Base-by-base conservation (phyloP, 345 rosid species). In the Salix arbutifolia region DNA sequence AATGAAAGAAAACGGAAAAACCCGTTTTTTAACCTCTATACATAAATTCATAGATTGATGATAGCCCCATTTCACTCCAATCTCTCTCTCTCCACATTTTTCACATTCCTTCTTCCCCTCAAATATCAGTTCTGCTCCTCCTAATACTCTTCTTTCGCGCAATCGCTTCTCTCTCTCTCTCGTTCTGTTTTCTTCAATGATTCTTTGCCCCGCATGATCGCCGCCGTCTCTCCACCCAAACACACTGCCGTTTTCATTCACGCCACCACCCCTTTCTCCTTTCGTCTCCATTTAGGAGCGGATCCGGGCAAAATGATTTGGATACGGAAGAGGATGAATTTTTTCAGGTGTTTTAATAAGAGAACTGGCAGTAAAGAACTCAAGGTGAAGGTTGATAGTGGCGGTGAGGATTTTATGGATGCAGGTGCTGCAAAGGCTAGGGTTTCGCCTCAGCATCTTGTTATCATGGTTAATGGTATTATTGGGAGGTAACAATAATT, bases 401-500 rank as follows among this genome's bases (percentile, higher is more conserved):
- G 91, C 72, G 94, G 97, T 23, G 90, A 87, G 76, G 90, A 88
- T 80, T 62, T 90, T 17, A 87, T 87, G 70, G 84, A 83, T 71
- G 78, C 89, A 40, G 82, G 52, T 1, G 85, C 81, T 50, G 65
- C 80, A 77, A 81, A 79, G 35, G 60, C 87, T 2, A 46, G 75
- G 14, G 81, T 69, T 70, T 82, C 81, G 28, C 90, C 93, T 1
- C 91, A 87, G 67, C 98, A 94, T 86, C 90, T 93, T 48, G 94
- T 93, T 4, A 76, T 93, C 80, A 91, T 93, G 98, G 94, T 93
- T 69, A 93, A 91, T 74, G 98, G 98, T 40, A 83, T 93, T 74
- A 33, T 87, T 50, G 98, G 98, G 46, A 93, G 98, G 98, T 93
- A 77, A 30, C 42, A 3, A 23, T 9, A 67, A 14, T 30, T 42